Base-by-base conservation (phyloP, 2,329 filamentous ascomycete species). In the Neobulgaria alba region DNA sequence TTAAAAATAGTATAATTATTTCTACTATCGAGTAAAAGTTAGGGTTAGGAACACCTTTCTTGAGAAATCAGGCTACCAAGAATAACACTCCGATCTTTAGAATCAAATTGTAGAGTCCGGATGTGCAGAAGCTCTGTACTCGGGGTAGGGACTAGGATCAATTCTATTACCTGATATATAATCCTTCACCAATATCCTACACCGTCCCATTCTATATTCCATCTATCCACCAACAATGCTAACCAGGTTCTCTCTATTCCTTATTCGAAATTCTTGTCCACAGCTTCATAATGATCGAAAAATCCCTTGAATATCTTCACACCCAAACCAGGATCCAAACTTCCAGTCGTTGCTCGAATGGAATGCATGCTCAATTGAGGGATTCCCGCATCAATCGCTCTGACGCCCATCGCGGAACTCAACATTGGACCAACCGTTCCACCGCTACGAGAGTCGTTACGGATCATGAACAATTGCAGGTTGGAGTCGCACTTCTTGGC, bases 401-500 rank as follows among this genome's bases (percentile, higher is more conserved):
- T 69, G 44, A 94, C 80, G 20, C 90, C 90, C 63, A 92, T 84
- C 19, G 75, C 76, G 19, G 81, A 78, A 51, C 80, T 87, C 26
- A 95, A 71, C 75, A 89, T 88, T 0, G 92, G 92, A 0, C 92
- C 92, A n/a, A 96, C 88, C 0, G 92, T 98, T 12, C 92, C 92
- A 20, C 92, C 92, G 57, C 79, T 86, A 40, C 90, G 72, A 8
- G 75, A 82, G 63, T 96, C 92, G 60, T 96, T 98, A 42, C 92
- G 71, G 60, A 96, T 96, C 71, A 94, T 88, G 72, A 96, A 96
- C 4, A 84, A 69, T 64, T 96, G 92, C 39, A 93, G 71, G 35
- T 73, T 77, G 42, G 77, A 77, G 37, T 70, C 85, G 46, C 71
- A 74, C 44, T 85, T 79, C 52, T 88, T 79, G 5, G 87, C 89